Conservation (phyloP, 441 rosid genomes). For the Eruca vesicaria region DNA sequence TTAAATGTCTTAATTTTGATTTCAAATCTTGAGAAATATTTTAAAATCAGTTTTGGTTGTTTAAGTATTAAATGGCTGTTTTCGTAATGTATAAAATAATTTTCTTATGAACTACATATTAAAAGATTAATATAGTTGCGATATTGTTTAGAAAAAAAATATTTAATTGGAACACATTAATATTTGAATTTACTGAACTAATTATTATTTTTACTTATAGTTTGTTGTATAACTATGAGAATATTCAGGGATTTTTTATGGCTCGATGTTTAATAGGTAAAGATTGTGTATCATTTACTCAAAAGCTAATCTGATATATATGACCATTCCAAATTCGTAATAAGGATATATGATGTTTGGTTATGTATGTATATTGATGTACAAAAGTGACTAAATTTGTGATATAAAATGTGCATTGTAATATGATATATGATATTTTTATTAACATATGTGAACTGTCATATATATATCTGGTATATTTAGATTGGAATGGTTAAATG, state of each 20-base stretch:
- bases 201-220: background rate
- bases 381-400: too few relatives aligned
- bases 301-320: too few relatives aligned
- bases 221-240: background rate
- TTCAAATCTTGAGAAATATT: background rate
- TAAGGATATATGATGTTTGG: too few relatives aligned
- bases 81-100: background rate
- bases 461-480: too few relatives aligned
- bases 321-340: too few relatives aligned
- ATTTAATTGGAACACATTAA: background rate
- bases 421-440: too few relatives aligned
- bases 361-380: too few relatives aligned
- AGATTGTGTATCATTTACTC: background rate
- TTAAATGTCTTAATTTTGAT: background rate
- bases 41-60: background rate
- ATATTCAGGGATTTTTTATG: background rate
- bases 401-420: too few relatives aligned
- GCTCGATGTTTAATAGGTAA: too few relatives aligned
- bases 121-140: background rate
- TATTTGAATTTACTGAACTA: background rate
- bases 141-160: too few relatives aligned
- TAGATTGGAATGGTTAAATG: too few relatives aligned
- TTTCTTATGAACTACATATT: background rate
- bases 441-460: too few relatives aligned
- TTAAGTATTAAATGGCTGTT: background rate